Evolutionary conservation across 148 eudicot genomes (phyloP).

Genomic region (Chenopodium berlandieri): DNA sequence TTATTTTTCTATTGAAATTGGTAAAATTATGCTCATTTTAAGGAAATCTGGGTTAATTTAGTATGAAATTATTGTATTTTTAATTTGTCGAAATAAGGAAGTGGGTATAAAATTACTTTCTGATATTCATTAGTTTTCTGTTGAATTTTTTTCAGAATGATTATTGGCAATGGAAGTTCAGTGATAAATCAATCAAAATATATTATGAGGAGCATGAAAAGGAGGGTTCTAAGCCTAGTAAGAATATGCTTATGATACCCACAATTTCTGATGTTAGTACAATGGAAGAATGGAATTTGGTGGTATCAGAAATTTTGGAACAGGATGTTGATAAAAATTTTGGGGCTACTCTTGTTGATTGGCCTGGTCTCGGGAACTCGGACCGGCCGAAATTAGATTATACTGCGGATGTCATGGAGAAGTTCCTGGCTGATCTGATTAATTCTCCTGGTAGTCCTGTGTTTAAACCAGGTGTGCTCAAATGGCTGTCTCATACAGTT

Average conservation of each 20-base stretch:
- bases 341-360: constrained; percentile 77
- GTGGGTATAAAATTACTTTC: too few relatives aligned
- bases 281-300: constrained; percentile 87
- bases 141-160: constrained; percentile 37
- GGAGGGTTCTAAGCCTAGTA: constrained; percentile 46
- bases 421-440: constrained; percentile 79
- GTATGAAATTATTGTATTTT: not conserved
- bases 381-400: constrained; percentile 88
- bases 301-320: constrained; percentile 64
- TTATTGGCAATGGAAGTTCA: constrained; percentile 77
- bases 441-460: constrained; percentile 60
- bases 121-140: not conserved
- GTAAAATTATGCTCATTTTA: not conserved
- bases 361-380: constrained; percentile 97
- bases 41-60: not conserved
- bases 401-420: constrained; percentile 91
- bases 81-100: not conserved
- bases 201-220: constrained; percentile 68
- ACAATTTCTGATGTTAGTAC: constrained; percentile 97
- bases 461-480: constrained; percentile 44
- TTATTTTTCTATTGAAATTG: not conserved
- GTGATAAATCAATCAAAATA: constrained; percentile 53
- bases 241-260: constrained; percentile 76
- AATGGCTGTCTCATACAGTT: not conserved
- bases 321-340: constrained; percentile 44